Conservation (phyloP, 306 rosid species). For the Malus asiatica region DNA sequence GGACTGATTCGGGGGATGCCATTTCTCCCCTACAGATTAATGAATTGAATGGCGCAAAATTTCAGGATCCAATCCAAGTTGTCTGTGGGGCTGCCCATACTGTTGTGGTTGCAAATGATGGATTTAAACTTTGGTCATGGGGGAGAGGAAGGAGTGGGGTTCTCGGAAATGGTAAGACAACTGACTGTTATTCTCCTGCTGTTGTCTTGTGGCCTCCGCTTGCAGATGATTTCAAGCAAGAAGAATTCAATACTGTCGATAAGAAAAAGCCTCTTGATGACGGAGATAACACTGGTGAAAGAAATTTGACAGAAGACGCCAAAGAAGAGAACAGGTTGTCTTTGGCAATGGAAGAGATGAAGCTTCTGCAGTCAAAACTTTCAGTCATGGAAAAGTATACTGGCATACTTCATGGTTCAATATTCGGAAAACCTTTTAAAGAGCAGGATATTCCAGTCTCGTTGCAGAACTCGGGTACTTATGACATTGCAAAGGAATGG, state of each 20-base stretch:
- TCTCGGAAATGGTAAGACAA: slow-evolving; percentile 67
- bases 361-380: slow-evolving; percentile 55
- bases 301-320: slow-evolving; percentile 23
- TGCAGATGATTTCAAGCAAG: slow-evolving; percentile 43
- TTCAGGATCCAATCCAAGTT: slow-evolving; percentile 56
- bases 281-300: slow-evolving; percentile 29
- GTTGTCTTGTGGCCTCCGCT: slow-evolving; percentile 58
- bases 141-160: slow-evolving; percentile 86
- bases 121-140: slow-evolving; percentile 84
- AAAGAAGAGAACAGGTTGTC: slow-evolving; percentile 44
- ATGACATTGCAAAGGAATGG: slow-evolving; percentile 79
- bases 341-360: slow-evolving; percentile 48
- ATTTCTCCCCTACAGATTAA: slow-evolving; percentile 45
- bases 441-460: slow-evolving; percentile 65
- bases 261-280: neutral
- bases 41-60: slow-evolving; percentile 30
- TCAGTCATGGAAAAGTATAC: slow-evolving; percentile 61
- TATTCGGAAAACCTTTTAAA: slow-evolving; percentile 73
- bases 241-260: slow-evolving; percentile 22
- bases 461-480: slow-evolving; percentile 37
- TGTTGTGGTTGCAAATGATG: slow-evolving; percentile 51
- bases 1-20: slow-evolving; percentile 64
- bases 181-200: slow-evolving; percentile 51
- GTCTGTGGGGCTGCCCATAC: slow-evolving; percentile 95
- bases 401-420: slow-evolving; percentile 64